Evolutionary conservation across 306 rosid genomes (phyloP).

Genomic region (Vicia sativa): DNA sequence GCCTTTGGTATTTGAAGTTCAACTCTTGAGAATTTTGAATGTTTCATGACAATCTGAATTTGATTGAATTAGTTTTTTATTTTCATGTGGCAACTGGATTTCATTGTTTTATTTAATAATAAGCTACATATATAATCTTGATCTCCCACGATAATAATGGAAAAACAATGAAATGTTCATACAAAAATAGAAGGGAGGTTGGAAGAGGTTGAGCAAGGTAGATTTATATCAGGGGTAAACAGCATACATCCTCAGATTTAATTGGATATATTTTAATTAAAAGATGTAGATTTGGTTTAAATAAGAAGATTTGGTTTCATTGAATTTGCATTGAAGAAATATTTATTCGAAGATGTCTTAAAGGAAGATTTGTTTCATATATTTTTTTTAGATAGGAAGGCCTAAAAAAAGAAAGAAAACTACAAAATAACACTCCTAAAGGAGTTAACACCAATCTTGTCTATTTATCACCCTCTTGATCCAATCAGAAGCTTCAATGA

Average conservation of each 20-base stretch:
- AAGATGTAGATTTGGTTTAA: too few species aligned
- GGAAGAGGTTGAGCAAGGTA: neutral
- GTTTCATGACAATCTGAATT: conserved; percentile 18
- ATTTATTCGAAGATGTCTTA: too few species aligned
- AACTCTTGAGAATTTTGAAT: conserved; percentile 71
- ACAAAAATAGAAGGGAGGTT: neutral
- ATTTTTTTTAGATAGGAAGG: too few species aligned
- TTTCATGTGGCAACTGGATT: conserved; percentile 14
- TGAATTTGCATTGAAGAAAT: too few species aligned
- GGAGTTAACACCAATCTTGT: too few species aligned
- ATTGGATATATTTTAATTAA: too few species aligned
- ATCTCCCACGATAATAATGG: conserved; percentile 1
- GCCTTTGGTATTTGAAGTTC: conserved; percentile 89
- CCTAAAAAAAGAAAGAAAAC: too few species aligned
- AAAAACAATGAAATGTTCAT: conserved; percentile 5
- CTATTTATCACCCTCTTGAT: too few species aligned
- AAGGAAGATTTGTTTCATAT: too few species aligned
- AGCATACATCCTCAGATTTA: neutral
- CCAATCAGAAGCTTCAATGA: too few species aligned
- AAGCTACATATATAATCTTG: conserved; percentile 6
- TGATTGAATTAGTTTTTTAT: neutral
- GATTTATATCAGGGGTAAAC: neutral
- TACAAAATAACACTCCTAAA: too few species aligned
- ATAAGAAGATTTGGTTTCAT: too few species aligned
- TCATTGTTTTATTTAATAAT: conserved; percentile 3